Evolutionary conservation across 257 asterid species (phyloP).

Genomic region (Datura wrightii): DNA sequence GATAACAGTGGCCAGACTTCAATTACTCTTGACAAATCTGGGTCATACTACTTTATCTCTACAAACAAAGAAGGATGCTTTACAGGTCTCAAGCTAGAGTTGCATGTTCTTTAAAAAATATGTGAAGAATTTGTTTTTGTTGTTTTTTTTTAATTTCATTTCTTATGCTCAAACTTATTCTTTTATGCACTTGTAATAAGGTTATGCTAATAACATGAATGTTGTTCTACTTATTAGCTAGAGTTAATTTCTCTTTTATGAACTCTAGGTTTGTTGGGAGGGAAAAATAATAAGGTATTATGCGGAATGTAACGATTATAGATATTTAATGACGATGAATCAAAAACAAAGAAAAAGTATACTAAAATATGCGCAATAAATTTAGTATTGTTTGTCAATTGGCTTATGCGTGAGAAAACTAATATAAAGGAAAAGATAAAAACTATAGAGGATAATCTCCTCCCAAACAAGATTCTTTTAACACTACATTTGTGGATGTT

Average conservation of each 20-base stretch:
- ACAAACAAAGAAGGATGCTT: neutral
- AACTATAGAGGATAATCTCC: too few relatives aligned
- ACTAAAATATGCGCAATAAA: too few relatives aligned
- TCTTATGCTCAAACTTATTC: neutral
- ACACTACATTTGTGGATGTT: too few relatives aligned
- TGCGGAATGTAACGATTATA: neutral
- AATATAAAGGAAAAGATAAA: too few relatives aligned
- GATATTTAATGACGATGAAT: neutral
- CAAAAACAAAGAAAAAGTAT: neutral
- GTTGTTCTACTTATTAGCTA: neutral
- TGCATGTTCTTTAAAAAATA: conserved; percentile 3
- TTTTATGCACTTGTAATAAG: conserved; percentile 17
- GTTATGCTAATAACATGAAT: neutral
- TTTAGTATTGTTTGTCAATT: too few relatives aligned
- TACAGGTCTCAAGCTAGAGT: conserved; percentile 26
- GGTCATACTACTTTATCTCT: conserved; percentile 12
- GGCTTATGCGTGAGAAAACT: too few relatives aligned
- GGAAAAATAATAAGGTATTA: neutral
- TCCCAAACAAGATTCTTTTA: too few relatives aligned
- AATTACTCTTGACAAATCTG: conserved; percentile 16
- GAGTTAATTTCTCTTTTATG: neutral
- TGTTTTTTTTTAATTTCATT: neutral
- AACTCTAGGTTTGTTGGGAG: neutral
- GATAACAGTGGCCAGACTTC: conserved; percentile 18
- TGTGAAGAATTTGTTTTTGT: neutral